Conservation (phyloP, 305 asterid species). For the Fraxinus platypoda region DNA sequence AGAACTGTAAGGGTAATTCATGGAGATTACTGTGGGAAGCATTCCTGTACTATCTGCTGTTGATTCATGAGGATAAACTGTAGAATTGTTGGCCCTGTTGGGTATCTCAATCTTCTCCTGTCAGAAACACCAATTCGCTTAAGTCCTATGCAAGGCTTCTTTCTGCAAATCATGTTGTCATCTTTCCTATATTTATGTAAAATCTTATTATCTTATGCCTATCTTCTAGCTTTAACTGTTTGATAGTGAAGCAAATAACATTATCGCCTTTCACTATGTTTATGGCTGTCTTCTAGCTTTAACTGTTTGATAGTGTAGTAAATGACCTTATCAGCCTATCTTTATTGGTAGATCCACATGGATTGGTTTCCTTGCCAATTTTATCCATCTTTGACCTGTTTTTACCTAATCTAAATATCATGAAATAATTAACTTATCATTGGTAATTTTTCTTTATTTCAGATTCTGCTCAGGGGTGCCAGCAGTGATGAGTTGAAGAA, state of each 20-base stretch:
- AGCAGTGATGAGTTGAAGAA: constrained; percentile 77
- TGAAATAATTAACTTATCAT: constrained; percentile 12
- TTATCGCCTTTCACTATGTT: not conserved
- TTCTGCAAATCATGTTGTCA: not conserved
- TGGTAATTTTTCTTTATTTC: constrained; percentile 25
- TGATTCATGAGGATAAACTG: not conserved
- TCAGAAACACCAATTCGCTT: not conserved
- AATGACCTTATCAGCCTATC: not conserved
- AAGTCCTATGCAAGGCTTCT: not conserved
- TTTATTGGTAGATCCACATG: not conserved
- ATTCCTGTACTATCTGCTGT: not conserved
- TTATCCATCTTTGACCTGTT: not conserved
- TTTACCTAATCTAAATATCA: not conserved
- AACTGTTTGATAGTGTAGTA: not conserved
- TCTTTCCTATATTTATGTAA: not conserved
- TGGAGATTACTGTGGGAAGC: not conserved
- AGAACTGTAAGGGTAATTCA: not conserved
- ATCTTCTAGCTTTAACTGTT: not conserved
- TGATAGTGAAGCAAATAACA: not conserved
- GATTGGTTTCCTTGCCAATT: not conserved
- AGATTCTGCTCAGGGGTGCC: constrained; percentile 84
- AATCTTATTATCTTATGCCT: not conserved
- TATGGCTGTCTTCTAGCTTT: not conserved
- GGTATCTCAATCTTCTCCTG: not conserved
- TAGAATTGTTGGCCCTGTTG: not conserved